Evolutionary conservation across 2,329 filamentous ascomycete species (phyloP).

Genomic region (Sporothrix pseudoabietina): DNA sequence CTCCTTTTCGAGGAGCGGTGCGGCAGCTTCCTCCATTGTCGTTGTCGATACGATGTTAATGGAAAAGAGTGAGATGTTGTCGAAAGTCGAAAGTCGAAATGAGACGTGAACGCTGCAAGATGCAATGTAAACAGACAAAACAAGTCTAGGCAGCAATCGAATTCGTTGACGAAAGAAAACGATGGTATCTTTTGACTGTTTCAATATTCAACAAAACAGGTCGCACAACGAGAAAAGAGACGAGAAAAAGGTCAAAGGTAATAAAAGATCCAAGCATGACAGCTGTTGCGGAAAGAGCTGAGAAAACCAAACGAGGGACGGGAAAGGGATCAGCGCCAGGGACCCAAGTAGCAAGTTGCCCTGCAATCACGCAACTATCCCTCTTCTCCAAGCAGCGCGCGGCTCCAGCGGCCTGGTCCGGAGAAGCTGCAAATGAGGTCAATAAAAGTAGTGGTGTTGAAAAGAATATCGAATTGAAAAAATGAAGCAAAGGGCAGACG

Average conservation of each 20-base stretch:
- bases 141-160: neutral
- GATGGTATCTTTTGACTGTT: neutral
- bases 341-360: neutral
- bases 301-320: too few species aligned
- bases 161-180: neutral
- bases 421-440: neutral
- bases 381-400: neutral
- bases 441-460: neutral
- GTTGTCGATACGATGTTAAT: neutral
- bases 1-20: slow-evolving; percentile 28
- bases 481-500: neutral
- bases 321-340: slow-evolving; percentile 16
- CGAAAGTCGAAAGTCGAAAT: neutral
- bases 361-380: neutral
- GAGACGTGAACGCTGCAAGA: neutral
- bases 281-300: neutral
- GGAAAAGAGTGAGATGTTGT: neutral
- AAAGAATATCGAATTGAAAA: neutral
- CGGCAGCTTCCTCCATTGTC: slow-evolving; percentile 9
- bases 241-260: neutral
- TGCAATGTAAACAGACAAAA: neutral
- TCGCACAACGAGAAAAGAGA: neutral
- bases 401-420: slow-evolving; percentile 9
- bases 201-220: neutral
- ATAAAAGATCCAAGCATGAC: neutral